Percentiles rank a stretch among this genome's conserved stretches.
phyloP scores from a whole-genome alignment of 805 yeast genomes.

The Candida methanosorbosa region DNA sequence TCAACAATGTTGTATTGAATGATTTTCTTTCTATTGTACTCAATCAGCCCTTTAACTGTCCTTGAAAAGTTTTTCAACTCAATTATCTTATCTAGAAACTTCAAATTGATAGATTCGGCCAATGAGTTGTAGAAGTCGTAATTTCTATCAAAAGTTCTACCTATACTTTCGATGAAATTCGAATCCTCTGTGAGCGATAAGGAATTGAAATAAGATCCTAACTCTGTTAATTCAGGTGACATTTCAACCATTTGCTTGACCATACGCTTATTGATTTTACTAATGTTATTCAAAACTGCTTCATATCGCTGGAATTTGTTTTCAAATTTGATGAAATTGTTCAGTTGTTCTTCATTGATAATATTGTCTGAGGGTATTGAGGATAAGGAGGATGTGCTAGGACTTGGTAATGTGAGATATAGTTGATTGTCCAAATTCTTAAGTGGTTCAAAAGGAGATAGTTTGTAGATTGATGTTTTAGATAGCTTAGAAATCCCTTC shows the following conservation, averaged over 20 bases:
- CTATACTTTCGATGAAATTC: conserved; percentile 59
- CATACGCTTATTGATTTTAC: conserved; percentile 34
- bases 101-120: conserved; percentile 18
- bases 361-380: conserved; percentile 6
- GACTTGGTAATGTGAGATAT: conserved; percentile 56
- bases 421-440: conserved; percentile 42
- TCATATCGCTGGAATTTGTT: conserved; percentile 25
- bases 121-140: conserved; percentile 42
- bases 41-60: conserved; percentile 22
- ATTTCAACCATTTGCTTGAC: conserved; percentile 37
- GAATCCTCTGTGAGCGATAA: conserved; percentile 42
- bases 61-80: conserved; percentile 25
- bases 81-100: conserved; percentile 24
- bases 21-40: conserved; percentile 24
- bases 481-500: conserved; percentile 43
- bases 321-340: conserved; percentile 20
- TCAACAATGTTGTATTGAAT: conserved; percentile 22
- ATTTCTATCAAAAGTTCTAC: conserved; percentile 75
- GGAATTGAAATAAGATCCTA: conserved; percentile 43
- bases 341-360: conserved; percentile 12
- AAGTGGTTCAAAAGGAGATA: conserved; percentile 52
- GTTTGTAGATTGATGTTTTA: conserved; percentile 46
- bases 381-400: conserved; percentile 25
- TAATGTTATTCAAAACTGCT: conserved; percentile 20
- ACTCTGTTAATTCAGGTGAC: conserved; percentile 39